Percentiles rank a stretch among this genome's conserved stretches.
phyloP scores from a whole-genome alignment of 805 yeast species.

The Saccharomycopsis schoenii region DNA sequence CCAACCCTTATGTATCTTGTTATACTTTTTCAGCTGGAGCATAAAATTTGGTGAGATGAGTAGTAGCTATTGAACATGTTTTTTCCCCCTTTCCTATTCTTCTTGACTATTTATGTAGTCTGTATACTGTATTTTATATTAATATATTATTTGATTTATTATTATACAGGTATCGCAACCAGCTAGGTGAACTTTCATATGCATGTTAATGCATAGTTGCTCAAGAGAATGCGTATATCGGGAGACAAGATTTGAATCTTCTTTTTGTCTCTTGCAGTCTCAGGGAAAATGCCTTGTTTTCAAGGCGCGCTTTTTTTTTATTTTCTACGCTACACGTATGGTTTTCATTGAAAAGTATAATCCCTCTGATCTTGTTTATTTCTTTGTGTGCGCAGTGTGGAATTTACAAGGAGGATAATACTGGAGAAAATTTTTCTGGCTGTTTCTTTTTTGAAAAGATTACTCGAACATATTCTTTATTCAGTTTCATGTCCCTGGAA shows the following conservation, averaged over 20 bases:
- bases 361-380: not conserved
- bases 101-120: not conserved
- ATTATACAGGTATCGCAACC: no score
- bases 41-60: constrained; percentile 21
- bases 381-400: not conserved
- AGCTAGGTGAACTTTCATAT: not conserved
- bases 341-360: not conserved
- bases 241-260: not conserved
- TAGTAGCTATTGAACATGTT: constrained; percentile 1
- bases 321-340: not conserved
- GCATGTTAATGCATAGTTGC: not conserved
- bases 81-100: not conserved
- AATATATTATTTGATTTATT: not conserved
- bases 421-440: not conserved
- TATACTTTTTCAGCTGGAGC: constrained; percentile 37
- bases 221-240: not conserved
- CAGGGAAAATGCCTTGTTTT: not conserved
- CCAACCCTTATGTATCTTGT: constrained; percentile 34
- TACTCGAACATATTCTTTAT: not conserved
- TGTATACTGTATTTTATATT: not conserved
- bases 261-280: no score
- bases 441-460: not conserved
- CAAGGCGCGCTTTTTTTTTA: not conserved
- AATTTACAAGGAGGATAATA: not conserved
- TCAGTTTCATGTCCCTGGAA: not conserved